phyloP scores from a whole-genome alignment of 768 basidiomycete genomes.

The Russula sp. region DNA sequence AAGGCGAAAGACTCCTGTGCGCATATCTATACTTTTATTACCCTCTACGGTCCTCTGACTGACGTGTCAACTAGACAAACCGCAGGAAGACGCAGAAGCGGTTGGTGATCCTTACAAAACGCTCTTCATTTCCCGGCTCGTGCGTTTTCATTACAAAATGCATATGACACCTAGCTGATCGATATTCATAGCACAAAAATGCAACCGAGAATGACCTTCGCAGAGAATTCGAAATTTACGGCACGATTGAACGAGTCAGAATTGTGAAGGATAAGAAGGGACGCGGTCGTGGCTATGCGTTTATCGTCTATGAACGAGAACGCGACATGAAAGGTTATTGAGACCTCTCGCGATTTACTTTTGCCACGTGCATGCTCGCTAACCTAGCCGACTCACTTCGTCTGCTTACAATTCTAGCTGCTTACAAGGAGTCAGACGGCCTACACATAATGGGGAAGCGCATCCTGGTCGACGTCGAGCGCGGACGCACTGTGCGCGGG shows the following conservation, averaged over 20 bases:
- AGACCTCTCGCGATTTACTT: constrained; percentile 9
- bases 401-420: constrained; percentile 42
- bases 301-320: constrained; percentile 96
- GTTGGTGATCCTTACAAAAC: constrained; percentile 98
- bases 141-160: constrained; percentile 29
- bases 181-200: constrained; percentile 63
- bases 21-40: constrained; percentile 28
- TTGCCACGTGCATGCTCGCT: constrained; percentile 17
- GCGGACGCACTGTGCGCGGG: constrained; percentile 93
- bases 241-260: constrained; percentile 88
- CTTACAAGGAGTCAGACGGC: constrained; percentile 98
- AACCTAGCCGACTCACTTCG: constrained; percentile 24
- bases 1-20: constrained; percentile 78
- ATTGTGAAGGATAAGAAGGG: constrained; percentile 89
- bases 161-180: constrained; percentile 10
- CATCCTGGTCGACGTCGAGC: constrained; percentile 96
- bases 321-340: constrained; percentile 95
- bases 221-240: constrained; percentile 93
- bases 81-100: constrained; percentile 83
- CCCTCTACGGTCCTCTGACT: constrained; percentile 3
- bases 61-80: constrained; percentile 58
- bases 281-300: constrained; percentile 88
- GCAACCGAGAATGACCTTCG: constrained; percentile 89
- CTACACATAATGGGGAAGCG: constrained; percentile 93
- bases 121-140: constrained; percentile 89